phyloP scores from a whole-genome alignment of 169 alveolate species.

The Amoebophrya sp. region DNA sequence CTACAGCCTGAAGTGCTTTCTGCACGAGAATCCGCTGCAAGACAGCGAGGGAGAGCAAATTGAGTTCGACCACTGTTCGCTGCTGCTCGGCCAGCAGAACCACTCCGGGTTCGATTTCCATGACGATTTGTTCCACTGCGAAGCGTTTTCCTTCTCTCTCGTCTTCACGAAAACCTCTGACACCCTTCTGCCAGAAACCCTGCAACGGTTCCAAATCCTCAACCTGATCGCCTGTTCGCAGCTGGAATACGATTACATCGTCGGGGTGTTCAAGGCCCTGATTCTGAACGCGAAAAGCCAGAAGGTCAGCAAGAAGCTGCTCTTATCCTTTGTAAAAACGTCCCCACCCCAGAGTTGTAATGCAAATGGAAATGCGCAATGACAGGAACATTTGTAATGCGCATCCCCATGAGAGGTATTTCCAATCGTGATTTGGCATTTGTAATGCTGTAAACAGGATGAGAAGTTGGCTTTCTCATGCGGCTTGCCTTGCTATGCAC shows the following conservation, averaged over 20 bases:
- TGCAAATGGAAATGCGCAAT: no score
- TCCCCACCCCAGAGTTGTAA: no score
- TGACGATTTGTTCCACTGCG: background rate
- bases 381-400: no score
- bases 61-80: background rate
- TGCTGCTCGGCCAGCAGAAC: background rate
- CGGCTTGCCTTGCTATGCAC: no score
- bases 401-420: no score
- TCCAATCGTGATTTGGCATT: no score
- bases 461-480: no score
- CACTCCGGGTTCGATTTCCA: background rate
- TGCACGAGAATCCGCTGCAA: background rate
- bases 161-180: no score
- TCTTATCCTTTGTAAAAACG: no score
- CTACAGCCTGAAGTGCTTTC: background rate
- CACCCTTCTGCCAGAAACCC: no score
- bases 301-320: background rate
- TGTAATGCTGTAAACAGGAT: no score
- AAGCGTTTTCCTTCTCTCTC: background rate
- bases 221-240: background rate
- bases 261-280: background rate
- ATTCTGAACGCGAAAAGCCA: background rate
- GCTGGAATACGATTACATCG: background rate
- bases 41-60: background rate
- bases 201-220: no score